These are phyloP conservation scores for Raffaelea arxii DNA, from an alignment of 2,329 filamentous ascomycete species.

Conservation along the genomic window DNA sequence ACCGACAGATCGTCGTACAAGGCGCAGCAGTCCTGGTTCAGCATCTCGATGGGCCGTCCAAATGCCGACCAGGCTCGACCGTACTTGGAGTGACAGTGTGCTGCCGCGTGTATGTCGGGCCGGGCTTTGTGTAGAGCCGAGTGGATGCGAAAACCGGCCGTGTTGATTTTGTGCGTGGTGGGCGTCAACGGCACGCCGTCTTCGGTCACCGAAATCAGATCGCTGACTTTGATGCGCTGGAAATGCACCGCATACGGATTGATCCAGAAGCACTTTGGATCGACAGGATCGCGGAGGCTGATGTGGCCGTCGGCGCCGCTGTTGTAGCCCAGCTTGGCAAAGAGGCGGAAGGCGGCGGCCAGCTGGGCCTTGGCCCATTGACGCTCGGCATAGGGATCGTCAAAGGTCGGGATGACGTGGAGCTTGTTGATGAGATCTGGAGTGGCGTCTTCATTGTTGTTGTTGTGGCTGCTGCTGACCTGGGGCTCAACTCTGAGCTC, in stretches of 20 bases:
- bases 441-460: too few species aligned
- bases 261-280: conserved; percentile 39
- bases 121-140: conserved; percentile 54
- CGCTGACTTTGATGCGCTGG: conserved; percentile 42
- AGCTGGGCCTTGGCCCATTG: conserved; percentile 6
- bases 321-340: conserved; percentile 10
- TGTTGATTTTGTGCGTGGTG: conserved; percentile 41
- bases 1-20: conserved; percentile 58
- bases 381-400: background rate
- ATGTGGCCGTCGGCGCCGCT: conserved; percentile 10
- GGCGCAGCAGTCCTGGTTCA: conserved; percentile 55
- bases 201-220: conserved; percentile 52
- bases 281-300: conserved; percentile 4
- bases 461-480: too few species aligned
- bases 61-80: conserved; percentile 61
- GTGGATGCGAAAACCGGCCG: conserved; percentile 62
- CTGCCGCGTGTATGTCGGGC: conserved; percentile 55
- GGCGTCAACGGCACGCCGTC: conserved; percentile 16
- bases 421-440: background rate
- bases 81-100: conserved; percentile 53
- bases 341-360: conserved; percentile 11
- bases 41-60: conserved; percentile 54
- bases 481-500: too few species aligned
- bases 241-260: conserved; percentile 49
- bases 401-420: background rate